Evolutionary conservation across 2,329 filamentous ascomycete species (phyloP), one percentile per base, ranked within the genome.

Genomic region (Alternaria arborescens): DNA sequence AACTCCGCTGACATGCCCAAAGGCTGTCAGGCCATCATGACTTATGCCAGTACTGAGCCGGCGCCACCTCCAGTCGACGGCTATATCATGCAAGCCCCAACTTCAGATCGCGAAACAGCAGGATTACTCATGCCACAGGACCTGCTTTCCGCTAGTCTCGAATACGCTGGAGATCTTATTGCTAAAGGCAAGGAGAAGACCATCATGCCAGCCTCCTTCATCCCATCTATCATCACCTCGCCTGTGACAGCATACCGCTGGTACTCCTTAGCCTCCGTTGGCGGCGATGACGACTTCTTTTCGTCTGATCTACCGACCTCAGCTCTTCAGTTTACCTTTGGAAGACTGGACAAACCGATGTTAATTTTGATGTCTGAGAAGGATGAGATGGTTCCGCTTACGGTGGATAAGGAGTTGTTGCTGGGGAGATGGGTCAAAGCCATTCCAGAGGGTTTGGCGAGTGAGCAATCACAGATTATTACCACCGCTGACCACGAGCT

Each of bases 201-300:
- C 2, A 50, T 54, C 36, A 66, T 68, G 64, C 55, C 61, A 3
- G 38, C 20, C 8, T 24, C 52, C 1, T 41, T 67, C 2, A 48
- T 68, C 14, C 63, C 63, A 16, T 30, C 44, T 1, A 50, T 70
- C 4, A 65, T 70, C 51, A 34, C 36, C 1, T 63, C 63, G 4
- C 66, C 66, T 2, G 43, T 69, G 14, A 62, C 66, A 1, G 61
- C 67, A 8, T 69, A 69, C 52, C 65, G 61, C 32, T 69, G 68
- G 65, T 44, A 62, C 38, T 69, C 65, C 3, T 55, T 69, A 12
- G 44, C 64, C 8, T 51, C 58, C 3, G 42, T 58, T 4, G 58
- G 63, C 2, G 62, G 68, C n/a, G 66, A 68, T 18, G 68, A 69
- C 24, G 65, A 68, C 51, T 68, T 63, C 44, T 70, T 70, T 50